Evolutionary conservation across 2,329 filamentous ascomycete species (phyloP).

Genomic region (Davidsoniella neocaledoniae): DNA sequence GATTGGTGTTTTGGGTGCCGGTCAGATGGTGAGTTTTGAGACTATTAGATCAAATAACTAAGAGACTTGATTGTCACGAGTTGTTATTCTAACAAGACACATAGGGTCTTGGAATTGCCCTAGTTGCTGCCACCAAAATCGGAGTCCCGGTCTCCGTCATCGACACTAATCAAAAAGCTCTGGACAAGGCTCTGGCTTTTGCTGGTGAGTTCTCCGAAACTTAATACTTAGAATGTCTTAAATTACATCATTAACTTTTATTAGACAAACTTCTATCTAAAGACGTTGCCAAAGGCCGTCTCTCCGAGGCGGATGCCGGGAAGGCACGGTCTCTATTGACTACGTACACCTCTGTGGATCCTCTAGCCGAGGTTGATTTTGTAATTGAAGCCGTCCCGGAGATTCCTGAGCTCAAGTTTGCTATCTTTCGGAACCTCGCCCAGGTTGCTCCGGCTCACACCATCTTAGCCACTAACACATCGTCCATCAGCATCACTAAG

Average conservation of each 20-base stretch:
- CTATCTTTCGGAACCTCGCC: slow-evolving; percentile 72
- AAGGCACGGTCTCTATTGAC: slow-evolving; percentile 52
- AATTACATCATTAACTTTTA: background rate
- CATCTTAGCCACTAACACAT: slow-evolving; percentile 92
- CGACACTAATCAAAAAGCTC: slow-evolving; percentile 65
- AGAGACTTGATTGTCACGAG: background rate
- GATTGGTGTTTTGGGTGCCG: slow-evolving; percentile 82
- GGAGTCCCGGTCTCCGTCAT: slow-evolving; percentile 71
- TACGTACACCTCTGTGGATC: slow-evolving; percentile 56
- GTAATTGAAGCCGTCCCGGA: slow-evolving; percentile 96
- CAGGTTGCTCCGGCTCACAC: slow-evolving; percentile 68
- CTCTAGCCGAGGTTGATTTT: slow-evolving; percentile 75
- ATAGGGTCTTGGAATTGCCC: slow-evolving; percentile 84
- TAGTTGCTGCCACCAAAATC: slow-evolving; percentile 78
- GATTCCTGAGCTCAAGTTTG: slow-evolving; percentile 70
- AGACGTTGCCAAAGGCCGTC: slow-evolving; percentile 72
- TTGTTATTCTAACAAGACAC: slow-evolving; percentile 13
- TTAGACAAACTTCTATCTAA: slow-evolving; percentile 83
- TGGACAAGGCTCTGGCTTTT: slow-evolving; percentile 81
- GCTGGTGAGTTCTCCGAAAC: slow-evolving; percentile 40
- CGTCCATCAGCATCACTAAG: slow-evolving; percentile 93
- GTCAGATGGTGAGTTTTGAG: slow-evolving; percentile 63
- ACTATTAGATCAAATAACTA: background rate
- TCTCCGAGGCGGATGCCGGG: slow-evolving; percentile 68
- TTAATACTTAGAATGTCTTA: background rate